Base-by-base conservation (phyloP, 495 filamentous ascomycete species). In the Xylaria venustula region DNA sequence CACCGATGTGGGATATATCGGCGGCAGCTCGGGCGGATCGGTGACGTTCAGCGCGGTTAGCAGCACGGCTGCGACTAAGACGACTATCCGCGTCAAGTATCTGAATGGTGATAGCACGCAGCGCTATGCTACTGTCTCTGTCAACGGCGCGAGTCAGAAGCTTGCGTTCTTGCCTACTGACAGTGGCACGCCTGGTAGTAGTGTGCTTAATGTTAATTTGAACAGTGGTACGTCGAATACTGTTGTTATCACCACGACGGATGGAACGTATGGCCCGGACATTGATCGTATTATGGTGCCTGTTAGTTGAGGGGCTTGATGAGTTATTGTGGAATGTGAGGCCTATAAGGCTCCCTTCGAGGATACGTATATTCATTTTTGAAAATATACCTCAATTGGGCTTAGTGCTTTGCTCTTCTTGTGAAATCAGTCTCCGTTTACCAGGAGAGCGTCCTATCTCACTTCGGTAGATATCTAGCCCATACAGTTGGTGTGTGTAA, bases 201-300 rank as follows among this genome's bases (percentile, higher is more conserved):
- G 75, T 48, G 62, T 67, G 9, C 55, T 85, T 68, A 72, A 80
- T 67, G 71, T 66, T 50, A 58, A 74, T 54, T 58, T 78, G 71
- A 77, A 76, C 69, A 66, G 65, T 25, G 70, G 83, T 45, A 52
- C 61, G 7, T 48, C 60, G 0, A 85, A 84, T 58, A 75, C 73
- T 3, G 64, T 87, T 40, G 73, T 71, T n/a, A 71, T 86, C 55
- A 72, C 76, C 58, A 80, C 78, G 9, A 65, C 77, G 37, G 73
- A 71, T 51, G 73, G 66, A 9, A 79, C 71, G 0, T 86, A 75
- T 75, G 79, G 78, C 0, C 80, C 84, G n/a, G 81, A 86, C 76
- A 63, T 86, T 15, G 82, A 87, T 67, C 69, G 79, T 9, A 65
- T 86, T 57, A 75, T 85, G 67, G 83, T 87, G 3, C 83, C 84